Evolutionary conservation across 257 asterid genomes (phyloP), one percentile per base, ranked within the genome.

Genomic region (Nicotiana obtusifolia): DNA sequence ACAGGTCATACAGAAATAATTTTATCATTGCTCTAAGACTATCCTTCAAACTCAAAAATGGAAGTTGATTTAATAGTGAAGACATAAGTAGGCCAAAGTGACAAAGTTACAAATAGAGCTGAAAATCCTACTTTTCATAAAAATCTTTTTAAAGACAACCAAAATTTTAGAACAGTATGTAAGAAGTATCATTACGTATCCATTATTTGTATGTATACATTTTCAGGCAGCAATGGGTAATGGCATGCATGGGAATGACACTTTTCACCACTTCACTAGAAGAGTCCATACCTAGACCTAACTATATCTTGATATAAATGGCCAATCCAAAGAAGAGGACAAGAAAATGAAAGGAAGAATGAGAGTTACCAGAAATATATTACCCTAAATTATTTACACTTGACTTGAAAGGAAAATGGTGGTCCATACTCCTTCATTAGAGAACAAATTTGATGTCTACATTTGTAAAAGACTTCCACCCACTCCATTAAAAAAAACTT

Each of bases 391-490:
- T 44, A 47, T 47, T 7, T 0, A 49, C 26, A 75, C 44, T 47
- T 49, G 62, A 24, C 7, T 5, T 47, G 44, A 49, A 75, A 49
- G 24, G 62, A 49, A 75, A 11, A 75, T 7, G 9, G 64, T 75
- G 26, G 80, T 24, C 79, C 79, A 22, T 73, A 49, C 35, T 75
- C 62, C 78, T 71, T 14, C 80, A 24, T 49, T 47, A 75, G 10
- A 7, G 64, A 75, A 75, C 26, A 49, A 75, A 49, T 75, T 75
- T 75, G 80, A 75, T 49, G 80, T 75, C 22, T 24, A 49, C 80
- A 75, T 15, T 75, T 75, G 20, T 75, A 52, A 13, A 73, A 47
- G 10, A 47, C 26, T 59, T 47, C 16, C 33, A 26, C 80, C 61
- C 52, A 75, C 80, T 49, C 44, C 59, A 71, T 20, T 41, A 5